phyloP scores from a whole-genome alignment of 805 yeast species.

The Wickerhamomyces subpelliculosus region DNA sequence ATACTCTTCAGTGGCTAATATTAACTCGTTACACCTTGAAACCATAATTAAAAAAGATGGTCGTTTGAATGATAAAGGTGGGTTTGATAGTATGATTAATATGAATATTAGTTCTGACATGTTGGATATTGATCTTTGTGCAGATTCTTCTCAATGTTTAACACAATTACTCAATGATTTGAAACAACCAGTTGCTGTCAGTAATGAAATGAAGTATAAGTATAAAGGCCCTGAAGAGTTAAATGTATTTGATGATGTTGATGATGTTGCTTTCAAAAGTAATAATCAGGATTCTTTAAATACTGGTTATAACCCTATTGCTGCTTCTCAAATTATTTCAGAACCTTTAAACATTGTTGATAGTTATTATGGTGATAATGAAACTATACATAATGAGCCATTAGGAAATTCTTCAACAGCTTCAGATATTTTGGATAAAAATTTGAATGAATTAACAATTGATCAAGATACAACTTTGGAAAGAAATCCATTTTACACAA shows the following conservation, averaged over 20 bases:
- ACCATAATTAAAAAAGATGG: conserved; percentile 4
- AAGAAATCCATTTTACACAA: conserved; percentile 12
- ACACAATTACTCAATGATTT: conserved; percentile 63
- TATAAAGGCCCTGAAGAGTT: conserved; percentile 23
- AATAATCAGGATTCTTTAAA: too few relatives aligned
- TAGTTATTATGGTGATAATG: conserved; percentile 12
- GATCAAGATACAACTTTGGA: conserved; percentile 4
- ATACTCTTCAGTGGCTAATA: conserved; percentile 43
- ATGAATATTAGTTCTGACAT: conserved; percentile 43
- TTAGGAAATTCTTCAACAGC: too few relatives aligned
- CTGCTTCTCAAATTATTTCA: too few relatives aligned
- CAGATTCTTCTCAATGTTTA: conserved; percentile 77
- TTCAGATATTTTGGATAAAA: conserved; percentile 23
- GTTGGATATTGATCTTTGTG: conserved; percentile 54
- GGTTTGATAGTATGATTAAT: conserved; percentile 28
- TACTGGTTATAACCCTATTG: too few relatives aligned
- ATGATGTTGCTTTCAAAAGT: conserved; percentile 22
- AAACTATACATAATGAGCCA: too few relatives aligned
- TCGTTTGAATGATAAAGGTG: conserved; percentile 1
- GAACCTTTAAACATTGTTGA: conserved; percentile 18
- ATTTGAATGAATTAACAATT: conserved; percentile 22
- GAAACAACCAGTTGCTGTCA: conserved; percentile 57
- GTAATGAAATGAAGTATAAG: conserved; percentile 53
- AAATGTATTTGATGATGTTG: conserved; percentile 35
- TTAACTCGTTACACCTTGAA: conserved; percentile 33